Evolutionary conservation across 179 eudicot genomes (phyloP).

Genomic region (Carnegiea gigantea): DNA sequence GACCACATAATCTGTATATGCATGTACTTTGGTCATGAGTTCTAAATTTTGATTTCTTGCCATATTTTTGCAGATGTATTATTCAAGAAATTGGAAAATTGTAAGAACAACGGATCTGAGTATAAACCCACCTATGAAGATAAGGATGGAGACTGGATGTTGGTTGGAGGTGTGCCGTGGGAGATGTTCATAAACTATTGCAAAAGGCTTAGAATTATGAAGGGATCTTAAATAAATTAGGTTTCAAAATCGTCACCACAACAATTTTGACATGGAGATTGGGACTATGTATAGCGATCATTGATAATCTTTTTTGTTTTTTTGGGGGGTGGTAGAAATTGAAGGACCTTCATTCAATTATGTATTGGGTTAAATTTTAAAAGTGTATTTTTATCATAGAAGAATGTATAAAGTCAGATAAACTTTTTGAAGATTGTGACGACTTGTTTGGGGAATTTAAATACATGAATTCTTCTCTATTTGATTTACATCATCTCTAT

Average conservation of each 20-base stretch:
- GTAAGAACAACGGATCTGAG: slow-evolving; percentile 20
- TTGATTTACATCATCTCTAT: too few relatives aligned
- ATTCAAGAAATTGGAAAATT: slow-evolving; percentile 3
- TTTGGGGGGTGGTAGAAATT: background rate
- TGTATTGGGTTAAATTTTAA: background rate
- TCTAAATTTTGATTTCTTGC: background rate
- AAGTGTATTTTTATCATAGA: too few relatives aligned
- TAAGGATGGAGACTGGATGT: slow-evolving; percentile 44
- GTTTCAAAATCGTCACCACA: slow-evolving; percentile 2
- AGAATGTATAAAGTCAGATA: too few relatives aligned
- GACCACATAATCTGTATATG: background rate
- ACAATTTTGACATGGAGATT: background rate
- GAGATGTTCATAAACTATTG: slow-evolving; percentile 40
- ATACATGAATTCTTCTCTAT: too few relatives aligned
- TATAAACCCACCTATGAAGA: slow-evolving; percentile 39
- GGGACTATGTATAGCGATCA: background rate
- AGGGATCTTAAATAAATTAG: slow-evolving; percentile 26
- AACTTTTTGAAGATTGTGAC: too few relatives aligned
- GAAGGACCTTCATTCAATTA: too few relatives aligned
- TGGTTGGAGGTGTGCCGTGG: slow-evolving; percentile 42
- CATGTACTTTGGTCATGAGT: background rate
- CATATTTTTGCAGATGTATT: slow-evolving; percentile 9
- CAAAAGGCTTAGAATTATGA: slow-evolving; percentile 32
- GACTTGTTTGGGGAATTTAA: too few relatives aligned
- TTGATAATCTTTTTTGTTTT: background rate